Conservation (phyloP, 345 rosid genomes). For the Balakata baccata region DNA sequence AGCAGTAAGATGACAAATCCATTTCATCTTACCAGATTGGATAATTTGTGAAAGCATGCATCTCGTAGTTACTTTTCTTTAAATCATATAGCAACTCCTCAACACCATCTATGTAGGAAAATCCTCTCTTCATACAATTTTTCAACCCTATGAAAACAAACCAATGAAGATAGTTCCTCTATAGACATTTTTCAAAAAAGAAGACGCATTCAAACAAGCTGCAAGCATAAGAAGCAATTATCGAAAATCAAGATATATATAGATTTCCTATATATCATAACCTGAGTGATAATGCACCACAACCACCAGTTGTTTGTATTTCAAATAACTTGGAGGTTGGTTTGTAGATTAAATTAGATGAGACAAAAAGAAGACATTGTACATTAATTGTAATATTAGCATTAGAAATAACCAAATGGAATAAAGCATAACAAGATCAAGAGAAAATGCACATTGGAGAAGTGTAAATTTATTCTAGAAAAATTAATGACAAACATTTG, state of each 20-base stretch:
- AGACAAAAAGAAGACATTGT: not conserved
- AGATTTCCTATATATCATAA: not conserved
- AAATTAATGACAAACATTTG: too few species aligned
- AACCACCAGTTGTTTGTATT: not conserved
- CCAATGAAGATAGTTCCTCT: conserved; percentile 9
- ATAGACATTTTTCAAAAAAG: not conserved
- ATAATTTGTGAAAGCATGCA: conserved; percentile 92
- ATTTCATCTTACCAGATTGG: conserved; percentile 62
- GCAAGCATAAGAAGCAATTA: not conserved
- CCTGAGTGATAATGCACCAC: not conserved
- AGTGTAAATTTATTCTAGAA: not conserved
- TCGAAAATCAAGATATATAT: not conserved
- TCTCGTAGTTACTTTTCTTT: conserved; percentile 55
- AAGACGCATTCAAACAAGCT: not conserved
- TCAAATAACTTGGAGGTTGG: not conserved
- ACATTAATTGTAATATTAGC: conserved; percentile 2
- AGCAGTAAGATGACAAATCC: not conserved
- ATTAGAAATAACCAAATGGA: not conserved
- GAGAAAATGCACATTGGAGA: not conserved
- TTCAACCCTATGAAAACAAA: conserved; percentile 58
- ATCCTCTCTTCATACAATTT: conserved; percentile 64
- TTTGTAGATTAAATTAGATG: not conserved
- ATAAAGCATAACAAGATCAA: not conserved
- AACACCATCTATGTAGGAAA: conserved; percentile 72
- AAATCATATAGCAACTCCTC: conserved; percentile 58